These are phyloP conservation scores for Aureobasidium sp. DNA, from an alignment of 2,329 filamentous ascomycete genomes.

Conservation along the genomic window DNA sequence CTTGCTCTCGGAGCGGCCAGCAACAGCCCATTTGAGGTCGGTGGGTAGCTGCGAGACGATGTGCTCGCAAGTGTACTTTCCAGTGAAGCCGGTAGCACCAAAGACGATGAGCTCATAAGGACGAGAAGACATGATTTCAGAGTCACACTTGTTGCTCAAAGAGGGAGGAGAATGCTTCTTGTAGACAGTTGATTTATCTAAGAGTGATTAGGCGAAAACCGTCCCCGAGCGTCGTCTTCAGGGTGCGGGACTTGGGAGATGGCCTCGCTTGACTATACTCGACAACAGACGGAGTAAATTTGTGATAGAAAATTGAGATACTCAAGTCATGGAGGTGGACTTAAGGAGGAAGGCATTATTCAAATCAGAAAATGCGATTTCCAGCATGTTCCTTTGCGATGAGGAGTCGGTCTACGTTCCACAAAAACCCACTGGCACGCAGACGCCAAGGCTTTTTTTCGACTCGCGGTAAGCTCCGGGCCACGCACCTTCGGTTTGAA, in stretches of 20 bases:
- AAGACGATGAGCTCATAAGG: constrained; percentile 61
- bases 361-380: neutral
- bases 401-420: neutral
- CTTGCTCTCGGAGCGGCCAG: constrained; percentile 73
- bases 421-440: neutral
- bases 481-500: neutral
- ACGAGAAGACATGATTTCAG: constrained; percentile 23
- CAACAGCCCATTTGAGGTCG: constrained; percentile 78
- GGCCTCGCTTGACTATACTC: neutral
- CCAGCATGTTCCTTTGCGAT: neutral
- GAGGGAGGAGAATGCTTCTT: neutral
- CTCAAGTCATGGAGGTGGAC: neutral
- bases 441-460: neutral
- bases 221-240: neutral
- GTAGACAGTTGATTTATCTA: constrained; percentile 4
- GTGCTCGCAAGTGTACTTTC: constrained; percentile 67
- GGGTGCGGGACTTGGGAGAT: neutral
- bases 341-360: neutral
- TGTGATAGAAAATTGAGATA: neutral
- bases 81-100: constrained; percentile 76
- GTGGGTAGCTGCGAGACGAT: constrained; percentile 65
- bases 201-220: neutral
- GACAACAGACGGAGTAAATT: neutral
- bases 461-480: neutral
- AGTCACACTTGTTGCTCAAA: neutral